Percentiles rank a stretch among this genome's conserved stretches.
These are phyloP conservation scores for Gymnopilus dilepis DNA, from an alignment of 768 basidiomycete genomes.

Conservation along the genomic window DNA sequence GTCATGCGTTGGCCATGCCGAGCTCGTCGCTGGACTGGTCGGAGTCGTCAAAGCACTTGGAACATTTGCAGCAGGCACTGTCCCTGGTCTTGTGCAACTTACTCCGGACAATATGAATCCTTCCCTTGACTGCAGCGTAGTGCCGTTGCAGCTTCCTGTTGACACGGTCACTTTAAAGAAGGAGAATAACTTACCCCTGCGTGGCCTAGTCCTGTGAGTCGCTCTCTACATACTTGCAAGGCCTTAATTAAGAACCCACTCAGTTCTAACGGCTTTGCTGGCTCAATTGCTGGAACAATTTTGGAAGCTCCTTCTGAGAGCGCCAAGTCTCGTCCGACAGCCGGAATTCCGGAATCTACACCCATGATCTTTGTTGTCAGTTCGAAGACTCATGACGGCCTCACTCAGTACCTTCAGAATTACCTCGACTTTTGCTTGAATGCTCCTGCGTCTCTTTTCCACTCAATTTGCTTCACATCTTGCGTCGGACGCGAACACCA, in stretches of 20 bases:
- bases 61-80: constrained; percentile 29
- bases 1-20: constrained; percentile 40
- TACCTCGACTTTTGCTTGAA: constrained; percentile 39
- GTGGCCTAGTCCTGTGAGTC: constrained; percentile 37
- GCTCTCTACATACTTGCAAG: not conserved
- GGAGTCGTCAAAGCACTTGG: constrained; percentile 37
- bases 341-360: constrained; percentile 21
- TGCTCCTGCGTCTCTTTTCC: constrained; percentile 29
- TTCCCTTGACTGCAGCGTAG: constrained; percentile 34
- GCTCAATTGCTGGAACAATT: constrained; percentile 39
- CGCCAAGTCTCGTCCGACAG: constrained; percentile 15
- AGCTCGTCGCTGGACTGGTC: constrained; percentile 37
- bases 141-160: constrained; percentile 36
- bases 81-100: constrained; percentile 40
- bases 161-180: constrained; percentile 25
- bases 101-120: constrained; percentile 37
- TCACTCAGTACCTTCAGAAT: constrained; percentile 33
- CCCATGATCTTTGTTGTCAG: constrained; percentile 40
- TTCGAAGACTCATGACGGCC: constrained; percentile 37
- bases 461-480: constrained; percentile 40
- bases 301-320: constrained; percentile 34
- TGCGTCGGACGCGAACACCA: constrained; percentile 43
- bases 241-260: not conserved
- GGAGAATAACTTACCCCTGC: constrained; percentile 24
- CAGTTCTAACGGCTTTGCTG: constrained; percentile 43